These are phyloP conservation scores for Tinospora cordifolia DNA, from an alignment of 164 flowering plant genomes.

Conservation along the genomic window DNA sequence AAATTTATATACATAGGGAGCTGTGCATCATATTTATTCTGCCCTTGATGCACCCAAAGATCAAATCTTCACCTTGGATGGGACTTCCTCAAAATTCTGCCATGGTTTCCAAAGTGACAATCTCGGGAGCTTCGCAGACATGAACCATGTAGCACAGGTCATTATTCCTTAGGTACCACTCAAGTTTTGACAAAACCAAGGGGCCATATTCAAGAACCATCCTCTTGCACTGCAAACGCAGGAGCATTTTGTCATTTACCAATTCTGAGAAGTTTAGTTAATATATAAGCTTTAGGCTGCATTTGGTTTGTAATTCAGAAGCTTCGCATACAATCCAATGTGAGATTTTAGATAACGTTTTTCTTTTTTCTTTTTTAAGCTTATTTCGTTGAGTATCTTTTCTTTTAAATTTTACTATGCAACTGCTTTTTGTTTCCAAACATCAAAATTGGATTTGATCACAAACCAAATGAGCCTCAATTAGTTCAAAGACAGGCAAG, in stretches of 20 bases:
- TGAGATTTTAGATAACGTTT: too few relatives aligned
- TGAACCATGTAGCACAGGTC: conserved; percentile 17
- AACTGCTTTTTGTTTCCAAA: too few relatives aligned
- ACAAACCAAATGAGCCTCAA: too few relatives aligned
- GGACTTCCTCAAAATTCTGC: not conserved
- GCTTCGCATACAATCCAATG: too few relatives aligned
- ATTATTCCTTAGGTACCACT: conserved; percentile 13
- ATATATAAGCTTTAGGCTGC: too few relatives aligned
- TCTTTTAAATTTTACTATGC: too few relatives aligned
- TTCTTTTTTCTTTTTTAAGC: too few relatives aligned
- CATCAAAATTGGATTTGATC: too few relatives aligned
- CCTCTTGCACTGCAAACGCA: conserved; percentile 21
- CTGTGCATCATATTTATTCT: not conserved
- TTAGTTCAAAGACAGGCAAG: not conserved
- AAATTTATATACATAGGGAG: not conserved
- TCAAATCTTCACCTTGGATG: not conserved
- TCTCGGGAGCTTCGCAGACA: conserved; percentile 10
- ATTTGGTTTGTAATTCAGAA: too few relatives aligned
- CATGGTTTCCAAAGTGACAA: not conserved
- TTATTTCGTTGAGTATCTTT: too few relatives aligned
- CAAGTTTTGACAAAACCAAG: conserved; percentile 16
- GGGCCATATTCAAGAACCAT: conserved; percentile 22
- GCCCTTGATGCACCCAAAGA: not conserved
- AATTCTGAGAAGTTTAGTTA: too few relatives aligned
- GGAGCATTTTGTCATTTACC: not conserved